Percentiles rank a stretch among this genome's conserved stretches.
phyloP scores from a whole-genome alignment of 345 rosid genomes.

The Acer negundo region DNA sequence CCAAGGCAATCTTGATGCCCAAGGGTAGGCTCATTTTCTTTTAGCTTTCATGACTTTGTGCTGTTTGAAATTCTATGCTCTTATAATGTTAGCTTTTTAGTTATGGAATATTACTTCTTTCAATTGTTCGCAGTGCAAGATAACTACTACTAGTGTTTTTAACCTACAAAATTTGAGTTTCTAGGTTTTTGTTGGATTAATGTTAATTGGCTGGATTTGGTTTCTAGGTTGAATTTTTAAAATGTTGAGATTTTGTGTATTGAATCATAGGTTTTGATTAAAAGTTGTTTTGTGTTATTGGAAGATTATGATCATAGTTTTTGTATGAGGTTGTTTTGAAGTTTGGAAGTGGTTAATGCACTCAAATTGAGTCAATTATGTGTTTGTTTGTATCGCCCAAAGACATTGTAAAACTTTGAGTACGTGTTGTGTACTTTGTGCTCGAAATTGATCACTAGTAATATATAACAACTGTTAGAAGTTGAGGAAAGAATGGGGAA shows the following conservation, averaged over 20 bases:
- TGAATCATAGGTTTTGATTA: not conserved
- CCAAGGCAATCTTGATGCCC: constrained; percentile 69
- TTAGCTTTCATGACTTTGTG: not conserved
- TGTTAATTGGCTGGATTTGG: not conserved
- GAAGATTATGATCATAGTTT: not conserved
- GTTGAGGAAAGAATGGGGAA: not conserved
- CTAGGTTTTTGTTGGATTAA: not conserved
- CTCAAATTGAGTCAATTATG: not conserved
- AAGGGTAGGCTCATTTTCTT: constrained; percentile 34
- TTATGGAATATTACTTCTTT: not conserved
- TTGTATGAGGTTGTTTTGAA: not conserved
- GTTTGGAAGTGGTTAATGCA: not conserved
- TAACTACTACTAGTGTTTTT: not conserved
- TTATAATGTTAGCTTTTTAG: not conserved
- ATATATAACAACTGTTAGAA: not conserved
- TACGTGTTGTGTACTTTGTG: not conserved
- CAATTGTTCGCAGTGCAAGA: not conserved
- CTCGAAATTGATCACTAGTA: not conserved
- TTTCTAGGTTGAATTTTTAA: not conserved
- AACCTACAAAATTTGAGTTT: not conserved
- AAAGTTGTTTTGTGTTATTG: not conserved
- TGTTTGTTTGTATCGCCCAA: not conserved
- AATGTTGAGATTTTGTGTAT: not conserved
- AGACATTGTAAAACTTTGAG: not conserved
- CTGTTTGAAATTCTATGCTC: not conserved